A percentile compares a stretch with the other conserved stretches of the same genome.
These are phyloP conservation scores for Hanseniaspora nectarophila DNA, from an alignment of 805 yeast genomes.

Conservation along the genomic window DNA sequence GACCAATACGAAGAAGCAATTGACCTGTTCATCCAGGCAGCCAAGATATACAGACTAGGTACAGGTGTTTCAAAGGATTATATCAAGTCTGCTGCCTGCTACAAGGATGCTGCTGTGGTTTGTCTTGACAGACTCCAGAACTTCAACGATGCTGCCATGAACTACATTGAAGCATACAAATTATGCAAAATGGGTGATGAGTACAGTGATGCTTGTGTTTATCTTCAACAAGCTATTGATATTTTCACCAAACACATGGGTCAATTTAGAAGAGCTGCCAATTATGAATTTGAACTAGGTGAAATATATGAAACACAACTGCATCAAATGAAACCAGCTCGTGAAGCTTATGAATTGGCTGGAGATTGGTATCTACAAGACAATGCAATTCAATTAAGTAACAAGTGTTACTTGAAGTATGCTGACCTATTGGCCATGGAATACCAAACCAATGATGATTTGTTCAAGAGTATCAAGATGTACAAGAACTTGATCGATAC, in stretches of 20 bases:
- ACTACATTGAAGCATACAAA: slow-evolving; percentile 82
- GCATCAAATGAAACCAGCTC: slow-evolving; percentile 39
- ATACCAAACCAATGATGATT: slow-evolving; percentile 41
- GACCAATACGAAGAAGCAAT: slow-evolving; percentile 80
- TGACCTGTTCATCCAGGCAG: slow-evolving; percentile 83
- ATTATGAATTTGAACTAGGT: slow-evolving; percentile 82
- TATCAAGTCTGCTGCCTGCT: slow-evolving; percentile 74
- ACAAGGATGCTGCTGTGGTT: slow-evolving; percentile 39
- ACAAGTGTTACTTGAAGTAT: slow-evolving; percentile 75
- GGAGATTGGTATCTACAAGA: slow-evolving; percentile 94
- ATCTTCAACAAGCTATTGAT: slow-evolving; percentile 64
- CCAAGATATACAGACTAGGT: slow-evolving; percentile 69
- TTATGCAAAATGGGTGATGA: slow-evolving; percentile 67
- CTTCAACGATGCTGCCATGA: slow-evolving; percentile 84
- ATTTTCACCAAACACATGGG: slow-evolving; percentile 73
- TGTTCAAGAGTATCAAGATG: slow-evolving; percentile 58
- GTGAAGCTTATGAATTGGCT: slow-evolving; percentile 73
- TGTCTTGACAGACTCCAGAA: slow-evolving; percentile 30
- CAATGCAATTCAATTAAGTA: slow-evolving; percentile 81
- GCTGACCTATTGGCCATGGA: slow-evolving; percentile 72
- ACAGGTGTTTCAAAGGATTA: slow-evolving; percentile 77
- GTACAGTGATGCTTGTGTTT: slow-evolving; percentile 55
- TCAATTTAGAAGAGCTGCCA: slow-evolving; percentile 92
- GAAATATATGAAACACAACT: slow-evolving; percentile 70
- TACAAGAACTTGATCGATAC: slow-evolving; percentile 71